Conservation (phyloP, 495 filamentous ascomycete species). For the Entonaema liquescens region DNA sequence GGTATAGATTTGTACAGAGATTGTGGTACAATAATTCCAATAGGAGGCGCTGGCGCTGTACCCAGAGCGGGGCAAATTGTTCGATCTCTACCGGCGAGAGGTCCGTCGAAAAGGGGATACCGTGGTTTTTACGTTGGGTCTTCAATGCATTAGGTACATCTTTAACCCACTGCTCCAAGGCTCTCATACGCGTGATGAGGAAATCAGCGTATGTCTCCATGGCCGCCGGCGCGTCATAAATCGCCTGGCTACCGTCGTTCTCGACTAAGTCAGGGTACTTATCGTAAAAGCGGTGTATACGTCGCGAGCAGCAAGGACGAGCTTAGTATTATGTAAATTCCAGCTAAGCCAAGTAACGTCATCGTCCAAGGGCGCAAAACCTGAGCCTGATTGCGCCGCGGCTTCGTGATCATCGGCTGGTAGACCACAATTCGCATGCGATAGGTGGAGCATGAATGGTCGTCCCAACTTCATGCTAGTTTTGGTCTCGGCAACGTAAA, state of each 20-base stretch:
- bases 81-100: slow-evolving; percentile 49
- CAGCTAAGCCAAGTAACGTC: slow-evolving; percentile 43
- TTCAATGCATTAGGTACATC: slow-evolving; percentile 54
- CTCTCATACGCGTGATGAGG: slow-evolving; percentile 40
- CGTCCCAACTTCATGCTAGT: slow-evolving; percentile 59
- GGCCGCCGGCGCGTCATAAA: slow-evolving; percentile 12
- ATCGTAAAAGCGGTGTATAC: slow-evolving; percentile 48
- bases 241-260: slow-evolving; percentile 8
- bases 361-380: slow-evolving; percentile 45
- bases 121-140: slow-evolving; percentile 45
- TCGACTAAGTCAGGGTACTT: slow-evolving; percentile 32
- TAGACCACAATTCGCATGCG: slow-evolving; percentile 45
- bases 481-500: slow-evolving; percentile 57
- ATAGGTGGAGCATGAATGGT: slow-evolving; percentile 48
- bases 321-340: slow-evolving; percentile 48
- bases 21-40: slow-evolving; percentile 63
- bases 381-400: slow-evolving; percentile 46
- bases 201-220: slow-evolving; percentile 43
- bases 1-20: slow-evolving; percentile 53
- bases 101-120: slow-evolving; percentile 56
- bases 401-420: slow-evolving; percentile 45
- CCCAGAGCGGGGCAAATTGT: slow-evolving; percentile 50
- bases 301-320: slow-evolving; percentile 49
- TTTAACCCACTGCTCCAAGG: slow-evolving; percentile 50
- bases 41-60: slow-evolving; percentile 58